Percentiles rank a stretch among this genome's conserved stretches.
Conservation (phyloP, 257 asterid species). For the Nyctanthes arbortristis region DNA sequence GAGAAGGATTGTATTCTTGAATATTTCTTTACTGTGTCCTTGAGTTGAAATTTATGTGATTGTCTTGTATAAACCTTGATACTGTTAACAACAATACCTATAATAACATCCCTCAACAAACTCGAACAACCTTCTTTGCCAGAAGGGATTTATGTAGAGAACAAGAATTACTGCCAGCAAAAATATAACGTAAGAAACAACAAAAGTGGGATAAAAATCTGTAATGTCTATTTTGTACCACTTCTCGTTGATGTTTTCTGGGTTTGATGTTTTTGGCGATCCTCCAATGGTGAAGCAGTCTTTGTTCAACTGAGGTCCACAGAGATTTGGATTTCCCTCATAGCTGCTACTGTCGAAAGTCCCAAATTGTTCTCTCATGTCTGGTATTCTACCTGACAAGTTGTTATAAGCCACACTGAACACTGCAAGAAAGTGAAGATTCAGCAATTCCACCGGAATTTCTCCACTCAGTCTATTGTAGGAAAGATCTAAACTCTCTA, state of each 20-base stretch:
- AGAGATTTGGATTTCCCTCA: slow-evolving; percentile 20
- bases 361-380: slow-evolving; percentile 17
- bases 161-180: not conserved
- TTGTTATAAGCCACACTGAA: slow-evolving; percentile 26
- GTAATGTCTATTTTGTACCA: not conserved
- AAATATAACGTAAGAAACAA: not conserved
- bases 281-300: not conserved
- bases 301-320: slow-evolving; percentile 18
- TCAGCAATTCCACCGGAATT: slow-evolving; percentile 10
- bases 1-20: no score
- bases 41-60: no score
- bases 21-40: no score
- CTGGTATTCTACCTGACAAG: slow-evolving; percentile 13
- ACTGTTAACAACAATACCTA: no score
- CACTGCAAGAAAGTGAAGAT: slow-evolving; percentile 2
- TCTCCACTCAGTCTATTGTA: slow-evolving; percentile 20
- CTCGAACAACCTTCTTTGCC: not conserved
- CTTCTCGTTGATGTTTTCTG: not conserved
- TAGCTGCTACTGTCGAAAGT: slow-evolving; percentile 15
- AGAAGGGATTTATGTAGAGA: not conserved
- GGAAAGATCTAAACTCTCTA: slow-evolving; percentile 27
- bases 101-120: not conserved
- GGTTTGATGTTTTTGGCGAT: not conserved
- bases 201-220: not conserved
- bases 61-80: no score